These are phyloP conservation scores for Isoetes taiwanensis DNA, from an alignment of 75 land plant species.

Conservation along the genomic window DNA sequence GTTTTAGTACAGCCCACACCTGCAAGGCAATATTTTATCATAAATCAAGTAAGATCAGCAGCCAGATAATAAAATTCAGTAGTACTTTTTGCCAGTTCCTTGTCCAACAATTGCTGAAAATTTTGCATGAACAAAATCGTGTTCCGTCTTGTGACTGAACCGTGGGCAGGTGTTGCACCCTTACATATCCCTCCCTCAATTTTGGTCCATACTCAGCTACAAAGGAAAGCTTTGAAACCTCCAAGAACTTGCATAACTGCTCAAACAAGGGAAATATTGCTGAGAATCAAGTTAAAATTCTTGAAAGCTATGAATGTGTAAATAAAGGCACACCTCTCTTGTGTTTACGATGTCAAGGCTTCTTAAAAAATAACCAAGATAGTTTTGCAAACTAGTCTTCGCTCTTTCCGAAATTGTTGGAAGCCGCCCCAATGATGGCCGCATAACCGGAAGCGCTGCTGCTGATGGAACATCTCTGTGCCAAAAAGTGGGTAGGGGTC, in stretches of 20 bases:
- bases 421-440: constrained; percentile 80
- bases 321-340: constrained; percentile 42
- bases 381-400: constrained; percentile 81
- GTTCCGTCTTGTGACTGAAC: constrained; percentile 32
- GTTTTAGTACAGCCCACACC: constrained; percentile 99
- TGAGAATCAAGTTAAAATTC: not conserved
- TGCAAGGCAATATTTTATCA: constrained; percentile 21
- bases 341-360: constrained; percentile 86
- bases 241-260: constrained; percentile 89
- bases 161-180: constrained; percentile 72
- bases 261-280: no score
- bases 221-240: constrained; percentile 89
- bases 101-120: constrained; percentile 53
- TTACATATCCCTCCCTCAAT: constrained; percentile 82
- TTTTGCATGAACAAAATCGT: constrained; percentile 35
- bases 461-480: constrained; percentile 91
- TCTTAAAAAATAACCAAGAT: constrained; percentile 70
- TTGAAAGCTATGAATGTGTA: not conserved
- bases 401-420: constrained; percentile 64
- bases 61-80: constrained; percentile 5
- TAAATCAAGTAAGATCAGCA: no score
- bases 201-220: constrained; percentile 90
- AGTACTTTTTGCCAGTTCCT: constrained; percentile 88
- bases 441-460: constrained; percentile 84
- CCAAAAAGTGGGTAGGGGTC: no score